Evolutionary conservation across 371 early-diverging fungal genomes (phyloP), one percentile per base, ranked within the genome.

Genomic region (Thermomucor indicae-seudaticae): DNA sequence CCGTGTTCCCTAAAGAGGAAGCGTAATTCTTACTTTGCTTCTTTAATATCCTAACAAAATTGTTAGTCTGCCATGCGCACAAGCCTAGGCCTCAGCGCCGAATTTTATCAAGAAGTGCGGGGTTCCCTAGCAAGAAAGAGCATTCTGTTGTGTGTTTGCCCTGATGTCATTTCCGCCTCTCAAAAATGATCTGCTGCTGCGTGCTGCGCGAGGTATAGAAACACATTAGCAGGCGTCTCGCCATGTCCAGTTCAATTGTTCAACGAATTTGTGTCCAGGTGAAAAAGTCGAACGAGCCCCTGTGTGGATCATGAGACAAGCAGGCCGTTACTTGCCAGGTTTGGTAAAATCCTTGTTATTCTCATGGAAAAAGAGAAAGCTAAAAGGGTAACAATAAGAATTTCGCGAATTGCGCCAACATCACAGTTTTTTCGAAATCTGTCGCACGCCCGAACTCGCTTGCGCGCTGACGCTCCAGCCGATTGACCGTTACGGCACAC

Each of bases 261-360:
- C n/a, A n/a, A n/a, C n/a, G n/a, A n/a, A n/a, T n/a, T n/a, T n/a
- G n/a, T n/a, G 31, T 37, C 27, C 34, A 79, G 79, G 93, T 22
- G 90, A 95, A 61, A 64, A 70, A 56, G 86, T 90, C 4, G 96
- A 96, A 65, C 86, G 93, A 27, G 82, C 84, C 0, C 98, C 98
- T 6, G 90, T 95, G 12, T 98, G 98, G 98, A 89, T 96, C 64
- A 96, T 96, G 96, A 85, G 98, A 53, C 97, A 98, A 74, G 98
- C 98, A 6, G 98, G 98, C 22, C 84, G 98, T 24, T 97, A 97
- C 62, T 73, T 98, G 61, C 97, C 98, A 37, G 95, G 92, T 91
- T 79, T 20, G 24, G 14, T 25, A 25, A 23, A 4, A 27, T 22
- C 2, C 22, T 39, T 37, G 7, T 27, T 34, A 12, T 37, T 6